Evolutionary conservation across 306 rosid genomes (phyloP).

Genomic region (Canavalia gladiata): DNA sequence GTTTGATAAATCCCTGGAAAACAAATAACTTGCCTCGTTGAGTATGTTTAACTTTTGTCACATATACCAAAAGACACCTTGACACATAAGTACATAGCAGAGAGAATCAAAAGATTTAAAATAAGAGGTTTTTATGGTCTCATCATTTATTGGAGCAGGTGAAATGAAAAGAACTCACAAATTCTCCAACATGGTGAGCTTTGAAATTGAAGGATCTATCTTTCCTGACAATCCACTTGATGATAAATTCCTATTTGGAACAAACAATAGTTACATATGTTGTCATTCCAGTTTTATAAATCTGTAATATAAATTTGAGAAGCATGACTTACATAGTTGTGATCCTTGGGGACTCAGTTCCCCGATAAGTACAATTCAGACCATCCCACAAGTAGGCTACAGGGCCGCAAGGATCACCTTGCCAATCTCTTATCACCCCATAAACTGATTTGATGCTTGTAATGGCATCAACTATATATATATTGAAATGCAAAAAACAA

Average conservation of each 20-base stretch:
- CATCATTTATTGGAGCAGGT: background rate
- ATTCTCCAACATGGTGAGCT: constrained; percentile 52
- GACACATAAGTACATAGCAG: background rate
- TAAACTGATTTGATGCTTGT: constrained; percentile 58
- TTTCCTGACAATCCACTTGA: constrained; percentile 38
- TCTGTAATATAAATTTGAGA: background rate
- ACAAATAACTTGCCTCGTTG: background rate
- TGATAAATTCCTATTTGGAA: background rate
- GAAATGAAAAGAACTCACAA: constrained; percentile 49
- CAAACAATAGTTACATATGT: background rate
- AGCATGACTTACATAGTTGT: background rate
- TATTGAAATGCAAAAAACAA: background rate
- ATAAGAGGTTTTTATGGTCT: background rate
- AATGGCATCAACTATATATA: constrained; percentile 57
- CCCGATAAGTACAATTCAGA: background rate
- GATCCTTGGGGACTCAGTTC: background rate
- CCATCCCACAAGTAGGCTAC: constrained; percentile 12
- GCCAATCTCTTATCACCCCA: constrained; percentile 57
- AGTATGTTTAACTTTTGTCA: background rate
- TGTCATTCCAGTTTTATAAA: background rate
- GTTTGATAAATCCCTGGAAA: constrained; percentile 64
- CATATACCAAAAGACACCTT: background rate
- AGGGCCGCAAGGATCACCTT: constrained; percentile 70
- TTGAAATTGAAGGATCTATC: constrained; percentile 48
- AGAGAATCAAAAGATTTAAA: too few species aligned